Evolutionary conservation across 1,139 yeast species (phyloP).

Genomic region (Arxiozyma telluris): DNA sequence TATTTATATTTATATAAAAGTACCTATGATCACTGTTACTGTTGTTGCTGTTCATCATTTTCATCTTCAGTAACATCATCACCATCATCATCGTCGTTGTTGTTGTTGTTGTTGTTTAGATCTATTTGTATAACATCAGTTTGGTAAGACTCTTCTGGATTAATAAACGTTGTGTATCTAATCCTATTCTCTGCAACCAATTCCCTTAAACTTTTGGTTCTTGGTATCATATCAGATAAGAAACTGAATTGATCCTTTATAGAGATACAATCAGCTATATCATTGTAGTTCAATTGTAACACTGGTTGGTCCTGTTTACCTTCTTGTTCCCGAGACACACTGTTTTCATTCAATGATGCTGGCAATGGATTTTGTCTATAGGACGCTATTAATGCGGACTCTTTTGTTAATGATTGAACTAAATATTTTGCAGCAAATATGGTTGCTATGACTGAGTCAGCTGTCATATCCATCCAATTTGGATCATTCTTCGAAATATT

Average conservation of each 20-base stretch:
- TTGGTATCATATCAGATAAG: slow-evolving; percentile 58
- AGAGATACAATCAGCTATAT: slow-evolving; percentile 64
- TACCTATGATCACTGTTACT: background rate
- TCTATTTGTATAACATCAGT: background rate
- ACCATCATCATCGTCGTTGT: background rate
- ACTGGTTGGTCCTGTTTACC: background rate
- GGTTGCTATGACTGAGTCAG: slow-evolving; percentile 70
- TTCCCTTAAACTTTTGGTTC: slow-evolving; percentile 40
- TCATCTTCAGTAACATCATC: background rate
- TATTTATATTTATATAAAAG: too few species aligned
- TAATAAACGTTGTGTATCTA: slow-evolving; percentile 26
- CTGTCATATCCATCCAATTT: slow-evolving; percentile 67
- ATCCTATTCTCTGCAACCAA: slow-evolving; percentile 38
- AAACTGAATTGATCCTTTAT: slow-evolving; percentile 62
- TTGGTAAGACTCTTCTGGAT: background rate
- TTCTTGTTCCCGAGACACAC: background rate
- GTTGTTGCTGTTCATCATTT: background rate
- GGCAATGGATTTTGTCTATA: background rate
- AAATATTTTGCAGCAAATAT: slow-evolving; percentile 86
- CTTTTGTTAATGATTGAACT: slow-evolving; percentile 69
- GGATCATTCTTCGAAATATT: slow-evolving; percentile 82
- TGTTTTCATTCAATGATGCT: background rate
- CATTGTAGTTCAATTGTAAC: slow-evolving; percentile 42
- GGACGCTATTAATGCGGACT: slow-evolving; percentile 39
- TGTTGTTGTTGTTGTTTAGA: background rate